Evolutionary conservation across 2,329 filamentous ascomycete genomes (phyloP).

Genomic region (Coniella lustricola): DNA sequence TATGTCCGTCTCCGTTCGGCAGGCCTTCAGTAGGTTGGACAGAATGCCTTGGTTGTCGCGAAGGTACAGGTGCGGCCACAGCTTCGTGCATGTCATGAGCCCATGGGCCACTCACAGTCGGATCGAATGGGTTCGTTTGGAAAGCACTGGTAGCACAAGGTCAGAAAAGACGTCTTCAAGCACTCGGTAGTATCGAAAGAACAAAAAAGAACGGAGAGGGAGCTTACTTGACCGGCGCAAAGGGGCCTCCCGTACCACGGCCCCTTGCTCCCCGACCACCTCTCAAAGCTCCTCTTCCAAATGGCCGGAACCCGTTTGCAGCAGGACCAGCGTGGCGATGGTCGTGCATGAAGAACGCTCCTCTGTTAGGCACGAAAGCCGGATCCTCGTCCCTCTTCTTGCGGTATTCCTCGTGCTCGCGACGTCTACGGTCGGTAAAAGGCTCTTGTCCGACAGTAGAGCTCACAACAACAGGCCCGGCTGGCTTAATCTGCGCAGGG

Average conservation of each 20-base stretch:
- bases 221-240: constrained; percentile 58
- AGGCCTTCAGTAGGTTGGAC: constrained; percentile 39
- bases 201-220: constrained; percentile 4
- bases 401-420: constrained; percentile 86
- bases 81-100: constrained; percentile 89
- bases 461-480: constrained; percentile 48
- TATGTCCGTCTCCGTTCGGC: constrained; percentile 47
- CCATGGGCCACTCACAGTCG: constrained; percentile 70
- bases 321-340: constrained; percentile 72
- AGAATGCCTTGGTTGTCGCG: constrained; percentile 35
- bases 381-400: constrained; percentile 84
- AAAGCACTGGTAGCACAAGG: constrained; percentile 28
- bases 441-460: constrained; percentile 49
- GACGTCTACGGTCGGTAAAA: constrained; percentile 62
- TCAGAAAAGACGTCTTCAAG: not conserved
- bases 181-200: not conserved
- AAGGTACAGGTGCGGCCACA: constrained; percentile 40
- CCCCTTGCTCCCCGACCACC: constrained; percentile 55
- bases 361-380: constrained; percentile 87
- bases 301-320: constrained; percentile 70
- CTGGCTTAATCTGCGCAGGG: constrained; percentile 32
- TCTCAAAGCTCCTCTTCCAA: constrained; percentile 47
- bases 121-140: constrained; percentile 44
- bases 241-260: constrained; percentile 48
- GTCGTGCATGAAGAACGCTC: constrained; percentile 96